Evolutionary conservation across 2,329 filamentous ascomycete genomes (phyloP), one percentile per base, ranked within the genome.

Genomic region (Ceratocystiopsis brevicomis): DNA sequence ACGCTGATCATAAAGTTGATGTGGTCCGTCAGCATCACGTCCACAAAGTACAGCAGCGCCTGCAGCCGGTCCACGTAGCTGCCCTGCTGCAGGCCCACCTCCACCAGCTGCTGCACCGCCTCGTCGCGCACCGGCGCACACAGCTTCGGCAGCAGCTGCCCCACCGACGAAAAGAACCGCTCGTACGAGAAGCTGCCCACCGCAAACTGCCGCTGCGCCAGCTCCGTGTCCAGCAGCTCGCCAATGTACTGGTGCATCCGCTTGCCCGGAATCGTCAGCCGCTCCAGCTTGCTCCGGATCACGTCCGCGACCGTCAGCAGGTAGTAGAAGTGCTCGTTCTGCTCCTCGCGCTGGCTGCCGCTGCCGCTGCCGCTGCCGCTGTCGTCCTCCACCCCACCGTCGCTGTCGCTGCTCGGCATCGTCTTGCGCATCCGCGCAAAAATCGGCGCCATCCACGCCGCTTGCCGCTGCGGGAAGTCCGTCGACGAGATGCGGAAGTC

Each of bases 41-140:
- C 80, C 44, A 87, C 81, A 51, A 84, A 80, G 30, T 76, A 72
- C 43, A 85, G 71, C 2, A 90, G 65, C 14, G 78, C 77, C 60
- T 85, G 78, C 1, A 88, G 69, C 48, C 83, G 78, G 53, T 82
- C 77, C 15, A 86, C 80, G 53, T 86, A 73, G 54, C 77, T 70
- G 4, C 76, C 73, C 18, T 68, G 63, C 39, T 60, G 59, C 10
- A 78, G 61, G 49, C 74, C 71, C 47, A 77, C 73, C 41, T 79
- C 71, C 2, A 76, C 65, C 17, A 88, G 60, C 3, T 70, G 67
- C 55, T 81, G 78, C 45, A 85, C 78, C 54, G 85, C 76, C 4
- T 73, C 73, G 53, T 90, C 83, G n/a, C 83, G 69, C 54, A 83
- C 77, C 0, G 83, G 83, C 0, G 83, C 83, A 52, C 83, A 88